Evolutionary conservation across 2,329 filamentous ascomycete species (phyloP).

Genomic region (Exophiala dermatitidis): DNA sequence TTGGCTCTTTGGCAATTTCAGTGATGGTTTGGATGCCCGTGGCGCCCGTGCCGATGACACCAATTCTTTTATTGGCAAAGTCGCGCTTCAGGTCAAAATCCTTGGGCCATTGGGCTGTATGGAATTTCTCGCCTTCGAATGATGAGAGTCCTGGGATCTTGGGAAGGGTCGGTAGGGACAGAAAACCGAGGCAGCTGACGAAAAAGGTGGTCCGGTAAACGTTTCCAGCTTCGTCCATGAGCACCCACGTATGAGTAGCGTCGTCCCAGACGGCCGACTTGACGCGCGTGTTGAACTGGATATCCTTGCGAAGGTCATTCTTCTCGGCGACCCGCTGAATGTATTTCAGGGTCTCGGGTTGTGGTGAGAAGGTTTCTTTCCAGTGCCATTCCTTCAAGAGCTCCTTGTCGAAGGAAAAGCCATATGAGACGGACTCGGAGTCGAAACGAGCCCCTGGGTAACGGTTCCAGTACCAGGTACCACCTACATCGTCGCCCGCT

Average conservation of each 20-base stretch:
- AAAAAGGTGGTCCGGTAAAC: constrained; percentile 38
- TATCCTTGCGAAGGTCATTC: constrained; percentile 39
- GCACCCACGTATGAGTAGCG: constrained; percentile 35
- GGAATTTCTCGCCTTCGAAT: constrained; percentile 49
- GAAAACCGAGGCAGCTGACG: constrained; percentile 43
- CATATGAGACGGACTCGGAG: constrained; percentile 29
- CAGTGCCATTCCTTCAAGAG: constrained; percentile 25
- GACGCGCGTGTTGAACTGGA: constrained; percentile 40
- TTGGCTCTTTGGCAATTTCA: constrained; percentile 43
- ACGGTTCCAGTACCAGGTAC: constrained; percentile 17
- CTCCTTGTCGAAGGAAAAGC: constrained; percentile 27
- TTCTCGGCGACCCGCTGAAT: constrained; percentile 42
- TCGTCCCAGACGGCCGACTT: constrained; percentile 36
- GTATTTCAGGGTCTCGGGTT: constrained; percentile 34
- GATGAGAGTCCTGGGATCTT: constrained; percentile 51
- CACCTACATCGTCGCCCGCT: constrained; percentile 8
- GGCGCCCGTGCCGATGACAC: constrained; percentile 58
- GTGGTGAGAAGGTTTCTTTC: constrained; percentile 19
- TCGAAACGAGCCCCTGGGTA: constrained; percentile 33
- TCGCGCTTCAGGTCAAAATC: constrained; percentile 38
- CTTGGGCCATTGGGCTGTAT: constrained; percentile 57
- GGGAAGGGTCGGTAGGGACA: constrained; percentile 53
- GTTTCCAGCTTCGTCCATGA: constrained; percentile 37
- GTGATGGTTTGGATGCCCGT: constrained; percentile 42
- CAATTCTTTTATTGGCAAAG: constrained; percentile 51